Conservation (phyloP, 805 yeast genomes). For the Lipomyces starkeyi region DNA sequence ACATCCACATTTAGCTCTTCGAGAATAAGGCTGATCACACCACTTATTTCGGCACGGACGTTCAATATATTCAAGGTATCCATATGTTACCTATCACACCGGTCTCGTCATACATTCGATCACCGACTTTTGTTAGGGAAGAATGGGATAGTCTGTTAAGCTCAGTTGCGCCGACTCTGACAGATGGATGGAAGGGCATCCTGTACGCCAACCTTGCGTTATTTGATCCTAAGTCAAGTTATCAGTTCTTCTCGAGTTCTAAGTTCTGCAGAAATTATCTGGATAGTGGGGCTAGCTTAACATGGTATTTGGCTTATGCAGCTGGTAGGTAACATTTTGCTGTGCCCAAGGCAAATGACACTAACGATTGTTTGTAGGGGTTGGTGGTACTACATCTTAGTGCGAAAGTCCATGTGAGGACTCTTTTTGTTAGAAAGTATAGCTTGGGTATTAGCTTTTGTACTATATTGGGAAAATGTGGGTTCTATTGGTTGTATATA, state of each 20-base stretch:
- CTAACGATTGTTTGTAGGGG: constrained; percentile 6
- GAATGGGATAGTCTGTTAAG: constrained; percentile 64
- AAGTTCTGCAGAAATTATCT: constrained; percentile 62
- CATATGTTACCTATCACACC: constrained; percentile 80
- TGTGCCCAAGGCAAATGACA: not conserved
- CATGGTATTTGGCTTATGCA: constrained; percentile 83
- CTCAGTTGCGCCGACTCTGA: constrained; percentile 50
- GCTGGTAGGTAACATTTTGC: constrained; percentile 45
- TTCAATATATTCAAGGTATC: constrained; percentile 75
- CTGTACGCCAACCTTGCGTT: constrained; percentile 77
- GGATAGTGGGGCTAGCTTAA: constrained; percentile 83
- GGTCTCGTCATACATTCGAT: constrained; percentile 60
- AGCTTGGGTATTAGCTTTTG: not conserved
- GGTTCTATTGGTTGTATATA: not conserved
- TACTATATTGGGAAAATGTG: not conserved
- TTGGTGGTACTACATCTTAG: constrained; percentile 20
- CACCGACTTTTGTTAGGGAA: constrained; percentile 55
- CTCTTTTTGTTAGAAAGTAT: not conserved
- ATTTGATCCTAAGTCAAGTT: constrained; percentile 68
- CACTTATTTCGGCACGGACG: constrained; percentile 67
- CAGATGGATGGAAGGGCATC: constrained; percentile 68
- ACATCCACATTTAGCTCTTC: constrained; percentile 47
- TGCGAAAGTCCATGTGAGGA: not conserved
- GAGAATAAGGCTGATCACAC: constrained; percentile 77
- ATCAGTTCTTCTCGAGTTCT: constrained; percentile 61